Evolutionary conservation across 495 filamentous ascomycete genomes (phyloP), one percentile per base, ranked within the genome.

Genomic region (Trichoderma reesei): DNA sequence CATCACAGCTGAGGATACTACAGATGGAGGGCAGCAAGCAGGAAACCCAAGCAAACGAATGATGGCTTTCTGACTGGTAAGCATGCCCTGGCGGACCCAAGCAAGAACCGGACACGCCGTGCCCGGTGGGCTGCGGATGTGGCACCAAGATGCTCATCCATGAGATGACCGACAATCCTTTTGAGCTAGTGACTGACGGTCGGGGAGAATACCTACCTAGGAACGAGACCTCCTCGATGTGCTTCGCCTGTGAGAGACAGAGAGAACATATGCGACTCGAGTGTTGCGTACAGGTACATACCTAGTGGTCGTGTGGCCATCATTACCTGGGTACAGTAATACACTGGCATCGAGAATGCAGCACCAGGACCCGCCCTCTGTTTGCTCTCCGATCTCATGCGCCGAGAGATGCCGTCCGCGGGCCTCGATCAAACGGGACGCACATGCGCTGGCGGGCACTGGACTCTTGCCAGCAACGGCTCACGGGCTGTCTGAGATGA

Each of bases 131-230:
- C 20, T 56, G 18, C 26, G 51, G 51, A 56, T 56, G 51, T 56
- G 51, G 51, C 51, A 56, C 51, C 51, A 34, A 56, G 51, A 33
- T 56, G 51, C 51, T 34, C 9, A 56, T 31, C 16, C 51, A 18
- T 56, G 20, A 56, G 51, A 56, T 56, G 51, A 56, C 31, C 34
- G 51, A 11, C 51, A 56, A 14, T 56, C 51, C 26, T n/a, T 56
- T n/a, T n/a, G n/a, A n/a, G n/a, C n/a, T n/a, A n/a, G n/a, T n/a
- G n/a, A 56, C 20, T 56, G 51, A 26, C 20, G 34, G 51, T 14
- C 51, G 31, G 51, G 51, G 51, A 31, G 26, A 9, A n/a, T n/a
- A n/a, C n/a, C n/a, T n/a, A n/a, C n/a, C n/a, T n/a, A n/a, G n/a
- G n/a, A n/a, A n/a, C n/a, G n/a, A n/a, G n/a, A n/a, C n/a, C n/a